Evolutionary conservation across 2,329 filamentous ascomycete genomes (phyloP).

Genomic region (Passalora sequoiae): DNA sequence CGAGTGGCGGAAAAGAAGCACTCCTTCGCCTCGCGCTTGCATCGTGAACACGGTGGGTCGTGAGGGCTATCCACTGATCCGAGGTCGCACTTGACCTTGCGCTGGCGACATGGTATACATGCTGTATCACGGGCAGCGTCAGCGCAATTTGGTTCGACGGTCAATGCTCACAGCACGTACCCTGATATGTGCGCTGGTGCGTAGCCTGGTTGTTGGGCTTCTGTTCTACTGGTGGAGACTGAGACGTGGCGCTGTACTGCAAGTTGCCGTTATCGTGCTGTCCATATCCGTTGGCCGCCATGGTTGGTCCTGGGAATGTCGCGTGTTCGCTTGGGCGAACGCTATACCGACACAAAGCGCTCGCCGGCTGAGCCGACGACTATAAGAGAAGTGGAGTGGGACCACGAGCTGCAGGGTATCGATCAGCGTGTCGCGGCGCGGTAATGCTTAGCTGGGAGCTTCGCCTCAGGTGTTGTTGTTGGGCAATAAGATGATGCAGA

Average conservation of each 20-base stretch:
- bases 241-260: conserved; percentile 18
- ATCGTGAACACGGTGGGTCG: conserved; percentile 89
- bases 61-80: conserved; percentile 85
- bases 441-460: neutral
- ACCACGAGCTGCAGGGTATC: neutral
- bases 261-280: conserved; percentile 14
- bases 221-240: conserved; percentile 16
- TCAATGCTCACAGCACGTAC: conserved; percentile 14
- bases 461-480: conserved; percentile 27
- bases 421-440: too few species aligned
- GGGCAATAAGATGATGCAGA: conserved; percentile 25
- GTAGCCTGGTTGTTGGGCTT: conserved; percentile 9
- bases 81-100: conserved; percentile 56
- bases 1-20: conserved; percentile 95
- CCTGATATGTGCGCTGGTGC: conserved; percentile 28
- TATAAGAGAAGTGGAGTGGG: neutral
- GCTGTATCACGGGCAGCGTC: conserved; percentile 31
- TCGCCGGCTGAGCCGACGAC: conserved; percentile 9
- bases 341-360: conserved; percentile 22
- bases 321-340: conserved; percentile 8
- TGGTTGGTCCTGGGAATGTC: conserved; percentile 9
- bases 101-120: conserved; percentile 52
- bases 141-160: conserved; percentile 5
- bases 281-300: conserved; percentile 17
- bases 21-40: conserved; percentile 89